Evolutionary conservation across 1,284 basidiomycete genomes (phyloP).

Genomic region (Somion occarium): DNA sequence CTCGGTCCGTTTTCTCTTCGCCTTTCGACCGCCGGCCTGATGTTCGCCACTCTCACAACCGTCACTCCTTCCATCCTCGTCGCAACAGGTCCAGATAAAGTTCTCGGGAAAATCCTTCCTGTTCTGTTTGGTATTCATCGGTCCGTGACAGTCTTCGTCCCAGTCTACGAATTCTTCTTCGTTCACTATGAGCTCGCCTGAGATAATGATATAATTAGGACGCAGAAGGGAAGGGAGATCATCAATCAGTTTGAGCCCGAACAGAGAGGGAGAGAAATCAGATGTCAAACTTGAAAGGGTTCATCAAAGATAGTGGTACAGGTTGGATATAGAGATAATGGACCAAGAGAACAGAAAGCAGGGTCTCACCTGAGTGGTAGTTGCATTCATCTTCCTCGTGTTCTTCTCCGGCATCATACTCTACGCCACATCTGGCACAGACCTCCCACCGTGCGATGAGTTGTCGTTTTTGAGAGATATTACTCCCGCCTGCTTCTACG

Average conservation of each 20-base stretch:
- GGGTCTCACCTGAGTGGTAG: slow-evolving; percentile 17
- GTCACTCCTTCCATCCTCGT: slow-evolving; percentile 26
- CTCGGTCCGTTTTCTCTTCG: too few relatives aligned
- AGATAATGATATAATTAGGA: too few relatives aligned
- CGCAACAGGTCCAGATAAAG: slow-evolving; percentile 47
- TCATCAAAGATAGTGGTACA: too few relatives aligned
- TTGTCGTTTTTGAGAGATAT: slow-evolving; percentile 21
- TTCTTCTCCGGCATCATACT: slow-evolving; percentile 35
- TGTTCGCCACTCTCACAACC: slow-evolving; percentile 32
- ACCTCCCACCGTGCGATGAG: slow-evolving; percentile 38
- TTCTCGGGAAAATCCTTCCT: slow-evolving; percentile 38
- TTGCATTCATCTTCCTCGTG: slow-evolving; percentile 34
- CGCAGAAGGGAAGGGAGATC: too few relatives aligned
- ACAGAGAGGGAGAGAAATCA: neutral
- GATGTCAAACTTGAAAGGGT: too few relatives aligned
- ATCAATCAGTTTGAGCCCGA: too few relatives aligned
- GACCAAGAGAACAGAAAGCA: too few relatives aligned
- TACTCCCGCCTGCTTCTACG: too few relatives aligned
- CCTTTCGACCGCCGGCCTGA: too few relatives aligned
- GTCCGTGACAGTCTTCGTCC: slow-evolving; percentile 43
- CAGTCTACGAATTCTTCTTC: slow-evolving; percentile 38
- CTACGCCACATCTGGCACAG: slow-evolving; percentile 39
- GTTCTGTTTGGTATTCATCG: slow-evolving; percentile 37
- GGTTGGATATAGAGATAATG: too few relatives aligned
- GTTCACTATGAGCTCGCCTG: slow-evolving; percentile 36